Conservation (phyloP, 1,284 basidiomycete species). For the Xerocomus tenax region DNA sequence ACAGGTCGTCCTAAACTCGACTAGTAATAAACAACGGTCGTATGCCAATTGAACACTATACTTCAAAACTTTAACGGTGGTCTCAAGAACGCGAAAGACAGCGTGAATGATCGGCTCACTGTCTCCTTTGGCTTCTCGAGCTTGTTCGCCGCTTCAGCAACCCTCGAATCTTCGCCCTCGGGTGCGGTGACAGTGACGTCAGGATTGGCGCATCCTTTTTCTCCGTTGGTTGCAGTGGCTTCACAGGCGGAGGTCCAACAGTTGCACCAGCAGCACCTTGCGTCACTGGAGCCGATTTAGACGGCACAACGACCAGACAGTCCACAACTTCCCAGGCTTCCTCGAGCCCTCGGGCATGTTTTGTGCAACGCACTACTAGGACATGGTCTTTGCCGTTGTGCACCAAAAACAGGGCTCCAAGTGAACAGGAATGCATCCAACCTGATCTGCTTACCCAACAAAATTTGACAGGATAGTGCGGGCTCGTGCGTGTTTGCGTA, state of each 20-base stretch:
- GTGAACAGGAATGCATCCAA: background rate
- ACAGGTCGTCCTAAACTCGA: no score
- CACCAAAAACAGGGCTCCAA: slow-evolving; percentile 69
- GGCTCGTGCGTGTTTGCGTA: slow-evolving; percentile 81
- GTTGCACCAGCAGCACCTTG: slow-evolving; percentile 45
- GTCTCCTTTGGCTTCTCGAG: slow-evolving; percentile 47
- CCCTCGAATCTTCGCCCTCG: slow-evolving; percentile 39
- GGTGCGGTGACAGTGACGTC: slow-evolving; percentile 39
- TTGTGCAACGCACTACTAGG: slow-evolving; percentile 80
- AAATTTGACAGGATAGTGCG: slow-evolving; percentile 95
- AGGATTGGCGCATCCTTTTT: slow-evolving; percentile 39
- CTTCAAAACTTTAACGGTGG: slow-evolving; percentile 67
- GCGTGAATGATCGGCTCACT: slow-evolving; percentile 44
- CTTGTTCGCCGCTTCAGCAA: slow-evolving; percentile 63
- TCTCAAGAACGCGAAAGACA: slow-evolving; percentile 68
- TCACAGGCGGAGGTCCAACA: slow-evolving; percentile 53
- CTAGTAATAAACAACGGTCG: no score
- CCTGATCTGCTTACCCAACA: slow-evolving; percentile 56
- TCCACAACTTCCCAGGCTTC: slow-evolving; percentile 24
- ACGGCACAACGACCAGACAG: slow-evolving; percentile 36
- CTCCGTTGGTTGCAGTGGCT: slow-evolving; percentile 70
- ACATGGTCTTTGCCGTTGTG: slow-evolving; percentile 92
- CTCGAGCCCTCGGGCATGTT: no score
- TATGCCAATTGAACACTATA: no score
- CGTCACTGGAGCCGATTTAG: slow-evolving; percentile 48